These are phyloP conservation scores for Sporothrix globosa DNA, from an alignment of 2,329 filamentous ascomycete genomes.

Conservation along the genomic window DNA sequence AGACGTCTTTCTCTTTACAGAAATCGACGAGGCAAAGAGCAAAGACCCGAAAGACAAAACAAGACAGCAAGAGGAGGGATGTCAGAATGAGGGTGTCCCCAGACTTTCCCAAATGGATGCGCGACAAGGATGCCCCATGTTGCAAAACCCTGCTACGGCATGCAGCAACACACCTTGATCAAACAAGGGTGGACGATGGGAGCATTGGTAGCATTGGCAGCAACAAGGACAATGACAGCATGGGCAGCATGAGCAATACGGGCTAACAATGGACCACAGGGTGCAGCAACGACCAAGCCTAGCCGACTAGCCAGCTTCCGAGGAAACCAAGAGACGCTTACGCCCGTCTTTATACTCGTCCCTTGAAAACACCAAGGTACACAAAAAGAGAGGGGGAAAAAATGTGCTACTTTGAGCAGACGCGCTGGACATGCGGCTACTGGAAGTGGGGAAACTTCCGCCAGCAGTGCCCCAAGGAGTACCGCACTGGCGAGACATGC, in stretches of 20 bases:
- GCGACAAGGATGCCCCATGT: conserved; percentile 24
- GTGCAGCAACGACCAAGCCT: conserved; percentile 2
- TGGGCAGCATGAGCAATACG: neutral
- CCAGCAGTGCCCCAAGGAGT: conserved; percentile 90
- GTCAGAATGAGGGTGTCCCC: neutral
- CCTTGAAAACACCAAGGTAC: neutral
- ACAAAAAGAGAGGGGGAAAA: neutral
- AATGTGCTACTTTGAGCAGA: conserved; percentile 96
- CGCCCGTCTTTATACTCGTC: neutral
- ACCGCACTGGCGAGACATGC: conserved; percentile 94
- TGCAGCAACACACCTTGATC: conserved; percentile 22
- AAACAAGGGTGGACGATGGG: neutral
- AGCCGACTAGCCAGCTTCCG: conserved; percentile 15
- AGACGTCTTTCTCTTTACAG: neutral
- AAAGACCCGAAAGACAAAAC: neutral
- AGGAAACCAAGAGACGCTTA: conserved; percentile 4
- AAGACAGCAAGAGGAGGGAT: neutral
- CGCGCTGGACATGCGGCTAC: conserved; percentile 81
- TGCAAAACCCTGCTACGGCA: conserved; percentile 14
- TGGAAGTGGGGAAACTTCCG: conserved; percentile 95
- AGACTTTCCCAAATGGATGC: conserved; percentile 6
- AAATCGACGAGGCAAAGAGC: neutral
- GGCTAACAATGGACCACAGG: conserved; percentile 19
- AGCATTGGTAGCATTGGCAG: conserved; percentile 1
- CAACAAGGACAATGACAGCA: neutral